A percentile compares a stretch with the other conserved stretches of the same genome.
Conservation (phyloP, 2,329 filamentous ascomycete species). For the Rhinocladiella similis region DNA sequence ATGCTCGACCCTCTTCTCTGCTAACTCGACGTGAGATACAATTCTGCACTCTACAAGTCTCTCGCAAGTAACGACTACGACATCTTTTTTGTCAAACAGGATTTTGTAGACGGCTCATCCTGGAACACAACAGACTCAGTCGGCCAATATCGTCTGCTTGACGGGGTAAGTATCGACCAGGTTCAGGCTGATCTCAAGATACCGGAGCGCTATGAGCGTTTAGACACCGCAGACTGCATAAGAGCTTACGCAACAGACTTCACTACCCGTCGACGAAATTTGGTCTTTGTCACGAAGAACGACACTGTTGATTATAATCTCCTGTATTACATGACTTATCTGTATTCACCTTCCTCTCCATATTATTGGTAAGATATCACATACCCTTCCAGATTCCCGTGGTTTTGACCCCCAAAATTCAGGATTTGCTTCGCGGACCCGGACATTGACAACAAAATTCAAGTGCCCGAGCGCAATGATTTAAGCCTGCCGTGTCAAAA, state of each 20-base stretch:
- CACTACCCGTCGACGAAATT: constrained; percentile 14
- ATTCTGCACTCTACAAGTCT: constrained; percentile 32
- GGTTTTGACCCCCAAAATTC: not conserved
- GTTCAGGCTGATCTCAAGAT: not conserved
- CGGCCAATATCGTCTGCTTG: not conserved
- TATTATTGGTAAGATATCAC: not conserved
- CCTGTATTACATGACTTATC: constrained; percentile 1
- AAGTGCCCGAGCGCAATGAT: not conserved
- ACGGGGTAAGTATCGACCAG: not conserved
- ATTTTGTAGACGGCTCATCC: constrained; percentile 21
- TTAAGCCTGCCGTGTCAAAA: constrained; percentile 9
- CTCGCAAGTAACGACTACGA: constrained; percentile 28
- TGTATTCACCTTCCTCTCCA: not conserved
- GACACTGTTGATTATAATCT: not conserved
- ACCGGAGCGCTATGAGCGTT: constrained; percentile 3
- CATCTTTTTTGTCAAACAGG: constrained; percentile 21
- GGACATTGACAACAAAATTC: constrained; percentile 3
- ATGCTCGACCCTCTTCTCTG: not conserved
- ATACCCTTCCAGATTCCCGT: not conserved
- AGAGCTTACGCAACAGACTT: constrained; percentile 17
- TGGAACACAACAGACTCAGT: not conserved
- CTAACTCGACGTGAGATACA: constrained; percentile 24
- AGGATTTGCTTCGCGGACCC: constrained; percentile 20
- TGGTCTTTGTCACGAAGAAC: constrained; percentile 21
- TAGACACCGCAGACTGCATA: constrained; percentile 19